Evolutionary conservation across 2,329 filamentous ascomycete genomes (phyloP), one percentile per base, ranked within the genome.

Genomic region (Trichoderma sp.): DNA sequence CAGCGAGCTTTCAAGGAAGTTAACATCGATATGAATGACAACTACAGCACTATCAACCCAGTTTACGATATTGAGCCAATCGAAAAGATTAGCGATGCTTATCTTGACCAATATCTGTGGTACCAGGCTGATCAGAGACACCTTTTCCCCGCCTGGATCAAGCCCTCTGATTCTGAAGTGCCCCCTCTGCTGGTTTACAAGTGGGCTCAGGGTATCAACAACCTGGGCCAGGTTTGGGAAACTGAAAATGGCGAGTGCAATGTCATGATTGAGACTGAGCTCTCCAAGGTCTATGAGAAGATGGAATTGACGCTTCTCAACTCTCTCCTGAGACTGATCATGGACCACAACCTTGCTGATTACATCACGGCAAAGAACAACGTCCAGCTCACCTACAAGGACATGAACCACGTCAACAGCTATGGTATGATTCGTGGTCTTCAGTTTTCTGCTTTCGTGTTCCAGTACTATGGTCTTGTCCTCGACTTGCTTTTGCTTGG

Each of bases 331-430:
- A 90, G 96, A 62, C 84, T 99, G 75, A 98, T 99, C 81, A 99
- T 99, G 97, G 97, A 99, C 78, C 96, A 99, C 86, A 99, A 99
- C 81, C 84, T 99, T 84, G 96, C 96, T 6, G 97, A 99, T 81
- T 99, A 99, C 83, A 99, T 99, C 79, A 98, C 95, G 1, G 94
- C 95, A 47, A 99, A 99, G 89, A 99, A 99, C 86, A 99, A 99
- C 79, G 96, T 99, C 14, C 95, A 98, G 81, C 88, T 99, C 74
- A 98, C 97, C 74, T 99, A 99, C 86, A 99, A 99, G 85, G 96
- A 99, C 78, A 99, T 99, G 96, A 98, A 98, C 79, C 96, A 99
- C 79, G 96, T 97, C 80, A 99, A 99, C 83, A 97, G 94, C 80
- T 99, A 98, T 80, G 96, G 96, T 76, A 93, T 99, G 92, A 98